Percentiles rank a stretch among this genome's conserved stretches.
Evolutionary conservation across 257 asterid species (phyloP).

Genomic region (Plantago ovata): DNA sequence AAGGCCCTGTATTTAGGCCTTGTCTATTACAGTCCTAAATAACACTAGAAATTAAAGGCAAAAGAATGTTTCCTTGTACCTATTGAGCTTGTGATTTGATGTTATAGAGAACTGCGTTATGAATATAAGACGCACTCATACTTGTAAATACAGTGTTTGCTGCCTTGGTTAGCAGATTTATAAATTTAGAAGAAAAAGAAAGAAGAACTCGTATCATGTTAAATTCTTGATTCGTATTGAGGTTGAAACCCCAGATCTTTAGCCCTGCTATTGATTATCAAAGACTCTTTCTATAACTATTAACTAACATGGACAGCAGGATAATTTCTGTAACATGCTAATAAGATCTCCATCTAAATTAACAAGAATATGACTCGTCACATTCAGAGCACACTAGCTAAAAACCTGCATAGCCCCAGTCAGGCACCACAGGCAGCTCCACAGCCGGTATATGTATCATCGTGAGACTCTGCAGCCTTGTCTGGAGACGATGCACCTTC

Average conservation of each 20-base stretch:
- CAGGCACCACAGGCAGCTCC: conserved; percentile 39
- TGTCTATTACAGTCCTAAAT: neutral
- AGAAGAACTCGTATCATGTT: too few species aligned
- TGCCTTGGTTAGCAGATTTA: too few species aligned
- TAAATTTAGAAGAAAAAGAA: too few species aligned
- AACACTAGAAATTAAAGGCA: neutral
- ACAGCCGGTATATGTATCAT: conserved; percentile 34
- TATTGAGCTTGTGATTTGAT: conserved; percentile 5
- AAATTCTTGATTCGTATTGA: too few species aligned
- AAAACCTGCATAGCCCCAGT: neutral
- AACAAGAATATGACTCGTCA: neutral
- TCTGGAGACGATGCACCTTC: conserved; percentile 29
- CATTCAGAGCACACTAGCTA: neutral
- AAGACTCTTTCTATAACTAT: too few species aligned
- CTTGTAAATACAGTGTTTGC: too few species aligned
- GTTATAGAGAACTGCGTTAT: neutral
- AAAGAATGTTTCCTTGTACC: conserved; percentile 2
- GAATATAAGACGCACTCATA: neutral
- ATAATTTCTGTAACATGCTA: neutral
- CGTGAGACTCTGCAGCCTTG: conserved; percentile 26
- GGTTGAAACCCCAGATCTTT: too few species aligned
- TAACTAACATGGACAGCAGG: too few species aligned
- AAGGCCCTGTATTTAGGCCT: neutral
- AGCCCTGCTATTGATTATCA: too few species aligned
- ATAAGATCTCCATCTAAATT: neutral